Evolutionary conservation across 805 yeast genomes (phyloP).

Genomic region (Teunomyces lycoperdinae): DNA sequence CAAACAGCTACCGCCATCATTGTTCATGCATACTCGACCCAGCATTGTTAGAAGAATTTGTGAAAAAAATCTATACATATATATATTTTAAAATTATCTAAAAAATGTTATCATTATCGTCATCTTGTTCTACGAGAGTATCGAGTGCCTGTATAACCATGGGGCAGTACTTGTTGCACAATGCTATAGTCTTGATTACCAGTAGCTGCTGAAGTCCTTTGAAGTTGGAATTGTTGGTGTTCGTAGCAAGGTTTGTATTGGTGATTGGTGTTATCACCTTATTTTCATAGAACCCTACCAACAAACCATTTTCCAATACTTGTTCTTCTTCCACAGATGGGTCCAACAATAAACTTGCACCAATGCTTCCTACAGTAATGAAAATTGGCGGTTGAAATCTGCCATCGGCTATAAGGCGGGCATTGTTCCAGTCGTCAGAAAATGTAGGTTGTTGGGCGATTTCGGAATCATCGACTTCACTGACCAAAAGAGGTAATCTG

Average conservation of each 20-base stretch:
- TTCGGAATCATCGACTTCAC: constrained; percentile 63
- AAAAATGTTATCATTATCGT: constrained; percentile 29
- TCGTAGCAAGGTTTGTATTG: constrained; percentile 59
- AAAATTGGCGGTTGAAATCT: constrained; percentile 68
- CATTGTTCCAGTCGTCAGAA: constrained; percentile 79
- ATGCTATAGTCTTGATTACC: constrained; percentile 51
- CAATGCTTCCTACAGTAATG: constrained; percentile 74
- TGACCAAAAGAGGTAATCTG: constrained; percentile 65
- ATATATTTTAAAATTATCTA: constrained; percentile 7
- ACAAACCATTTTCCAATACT: constrained; percentile 79
- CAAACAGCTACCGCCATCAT: constrained; percentile 96
- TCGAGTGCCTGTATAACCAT: constrained; percentile 61
- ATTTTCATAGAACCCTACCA: constrained; percentile 70
- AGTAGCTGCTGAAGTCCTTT: constrained; percentile 53
- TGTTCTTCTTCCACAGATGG: constrained; percentile 89
- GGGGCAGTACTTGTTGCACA: constrained; percentile 61
- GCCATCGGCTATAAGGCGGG: constrained; percentile 43
- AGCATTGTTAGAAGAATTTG: constrained; percentile 45
- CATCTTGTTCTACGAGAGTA: constrained; percentile 39
- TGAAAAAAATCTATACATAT: neutral
- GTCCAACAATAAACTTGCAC: constrained; percentile 66
- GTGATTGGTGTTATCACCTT: constrained; percentile 70
- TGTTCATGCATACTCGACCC: constrained; percentile 83
- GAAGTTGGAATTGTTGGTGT: constrained; percentile 41
- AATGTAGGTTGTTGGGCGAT: constrained; percentile 89